Base-by-base conservation (phyloP, 306 rosid genomes). In the Citrullus colocynthis region DNA sequence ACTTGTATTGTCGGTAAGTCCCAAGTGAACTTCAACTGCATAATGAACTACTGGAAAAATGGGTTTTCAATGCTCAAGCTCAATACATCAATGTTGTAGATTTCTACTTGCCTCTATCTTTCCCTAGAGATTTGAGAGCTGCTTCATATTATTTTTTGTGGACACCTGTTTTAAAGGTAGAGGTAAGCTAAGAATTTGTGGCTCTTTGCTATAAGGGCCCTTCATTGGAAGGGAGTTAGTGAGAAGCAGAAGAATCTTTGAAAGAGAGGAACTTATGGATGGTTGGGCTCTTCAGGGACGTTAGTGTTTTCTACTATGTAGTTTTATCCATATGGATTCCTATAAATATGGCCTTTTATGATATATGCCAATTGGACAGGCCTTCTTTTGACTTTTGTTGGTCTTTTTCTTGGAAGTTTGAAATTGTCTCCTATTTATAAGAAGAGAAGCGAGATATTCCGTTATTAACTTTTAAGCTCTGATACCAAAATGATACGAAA, bases 1-100 rank as follows among this genome's bases (percentile, higher is more conserved):
- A 90, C 78, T 86, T 93, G 49, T 93, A 93, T 79, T 73, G 88
- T 20, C 90, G 85, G 90, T 91, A 84, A 89, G 97, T 42, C 42
- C 34, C 21, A 55, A 56, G 14, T 24, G 55, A 36, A 20, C 32
- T 74, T 17, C 32, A 74, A 74, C 78, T 74, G 63, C 44, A 17
- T 32, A 32, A 74, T 74, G 63, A 74, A 48, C 48, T 52, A 5
- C 32, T 18, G 28, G 32, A 73, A 73, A 49, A 51, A 30, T 30
- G 14, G 28, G 24, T 51, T 48, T 5, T 72, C 41, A 5, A 20
- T 70, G 13, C 11, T 70, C 76, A 24, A 70, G 52, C 54, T 48
- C 54, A 13, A 48, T 70, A 13, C 21, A 69, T 45, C 21, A 42
- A 7, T 45, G 57, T 70, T 70, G 30, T 14, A 24, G 4, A 21